Evolutionary conservation across 345 rosid species (phyloP), one percentile per base, ranked within the genome.

Genomic region (Cardamine occulta): DNA sequence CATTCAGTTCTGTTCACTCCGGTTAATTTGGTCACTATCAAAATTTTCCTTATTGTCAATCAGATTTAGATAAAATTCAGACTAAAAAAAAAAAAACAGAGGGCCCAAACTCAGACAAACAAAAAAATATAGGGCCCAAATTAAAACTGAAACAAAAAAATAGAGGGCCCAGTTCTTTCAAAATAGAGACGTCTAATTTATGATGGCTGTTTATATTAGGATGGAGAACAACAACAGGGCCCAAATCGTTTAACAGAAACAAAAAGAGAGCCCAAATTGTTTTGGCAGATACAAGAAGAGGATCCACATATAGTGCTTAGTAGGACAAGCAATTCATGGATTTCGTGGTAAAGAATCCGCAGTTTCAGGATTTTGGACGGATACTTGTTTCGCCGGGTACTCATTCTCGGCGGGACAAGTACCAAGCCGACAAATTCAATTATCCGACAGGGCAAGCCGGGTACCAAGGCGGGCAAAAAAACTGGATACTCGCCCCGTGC

Each of bases 211-310:
- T 23, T 23, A 60, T 10, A 26, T 23, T 29, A 19, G 13, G 63
- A 2, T 47, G 2, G 61, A 28, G n/a, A 0, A 62, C 21, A 52
- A 18, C 1, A 62, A 18, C 4, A 51, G 7, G 68, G 29, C 45
- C 76, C 35, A 73, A 15, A 13, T 26, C 0, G 12, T 29, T 28
- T 18, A 13, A 12, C 42, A 72, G 42, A 17, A 37, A 13, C 63
- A 73, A 65, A 19, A 65, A 32, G 14, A 11, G 71, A 55, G 65
- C 65, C 77, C 77, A 54, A 64, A 21, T 32, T 42, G 44, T 63
- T 6, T 19, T 18, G 23, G 51, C 39, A n/a, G 18, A 4, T 8
- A 34, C 40, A 12, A 12, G 10, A 19, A 23, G 28, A 48, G 62
- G 21, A 60, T 26, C 68, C 11, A 35, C 8, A 11, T 15, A 23